Conservation (phyloP, 441 rosid species). For the Omphalea diandra region DNA sequence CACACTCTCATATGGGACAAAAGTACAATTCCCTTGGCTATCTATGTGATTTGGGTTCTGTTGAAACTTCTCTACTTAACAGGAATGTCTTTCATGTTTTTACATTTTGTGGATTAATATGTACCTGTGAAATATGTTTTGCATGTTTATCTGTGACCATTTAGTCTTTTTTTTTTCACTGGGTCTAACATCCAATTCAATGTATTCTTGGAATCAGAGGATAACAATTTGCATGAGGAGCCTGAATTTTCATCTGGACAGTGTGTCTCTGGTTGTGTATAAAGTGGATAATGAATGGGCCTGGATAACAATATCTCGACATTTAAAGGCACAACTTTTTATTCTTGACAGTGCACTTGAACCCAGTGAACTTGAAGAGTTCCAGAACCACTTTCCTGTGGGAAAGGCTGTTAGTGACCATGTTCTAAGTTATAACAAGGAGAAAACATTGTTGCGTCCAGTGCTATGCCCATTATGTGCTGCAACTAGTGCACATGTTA, state of each 20-base stretch:
- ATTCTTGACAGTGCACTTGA: constrained; percentile 80
- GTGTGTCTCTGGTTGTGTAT: constrained; percentile 68
- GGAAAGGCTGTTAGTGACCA: constrained; percentile 73
- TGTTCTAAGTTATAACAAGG: constrained; percentile 65
- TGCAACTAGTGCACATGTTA: constrained; percentile 26
- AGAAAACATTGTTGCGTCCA: constrained; percentile 67
- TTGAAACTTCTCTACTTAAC: neutral
- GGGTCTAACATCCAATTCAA: constrained; percentile 16
- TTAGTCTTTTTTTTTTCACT: neutral
- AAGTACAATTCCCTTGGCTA: too few species aligned
- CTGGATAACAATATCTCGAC: constrained; percentile 75
- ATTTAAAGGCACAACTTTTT: constrained; percentile 66
- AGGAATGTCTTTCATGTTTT: neutral
- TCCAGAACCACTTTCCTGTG: constrained; percentile 53
- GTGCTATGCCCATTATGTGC: constrained; percentile 52
- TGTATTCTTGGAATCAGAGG: constrained; percentile 40
- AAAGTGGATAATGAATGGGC: constrained; percentile 92
- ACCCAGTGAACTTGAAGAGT: constrained; percentile 72
- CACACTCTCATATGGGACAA: too few species aligned
- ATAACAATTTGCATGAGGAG: constrained; percentile 35
- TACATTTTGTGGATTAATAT: neutral
- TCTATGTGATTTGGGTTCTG: neutral
- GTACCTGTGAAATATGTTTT: neutral
- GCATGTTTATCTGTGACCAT: neutral
- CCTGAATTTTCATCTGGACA: constrained; percentile 57